Evolutionary conservation across 2,329 filamentous ascomycete genomes (phyloP), one percentile per base, ranked within the genome.

Genomic region (Xylaria digitata): DNA sequence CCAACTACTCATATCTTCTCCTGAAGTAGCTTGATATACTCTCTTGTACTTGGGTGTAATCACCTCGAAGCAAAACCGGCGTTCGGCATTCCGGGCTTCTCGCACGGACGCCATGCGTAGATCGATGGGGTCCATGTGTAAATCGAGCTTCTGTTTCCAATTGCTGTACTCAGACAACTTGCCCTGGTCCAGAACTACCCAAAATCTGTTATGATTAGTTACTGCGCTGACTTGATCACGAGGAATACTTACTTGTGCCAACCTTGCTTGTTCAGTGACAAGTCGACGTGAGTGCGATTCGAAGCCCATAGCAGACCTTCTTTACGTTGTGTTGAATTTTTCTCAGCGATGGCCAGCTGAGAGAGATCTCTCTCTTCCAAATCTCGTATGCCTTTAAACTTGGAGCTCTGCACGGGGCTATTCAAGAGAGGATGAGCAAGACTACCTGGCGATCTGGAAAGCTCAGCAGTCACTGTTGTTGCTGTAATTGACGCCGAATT

Each of bases 81-180:
- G 88, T 75, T 99, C 96, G 1, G 94, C 93, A 78, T 96, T 97
- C 26, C 96, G 90, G 46, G 96, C 95, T 81, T 99, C 96, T 64
- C 96, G 89, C 17, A 99, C 96, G 17, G 96, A 98, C 9, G 96
- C 96, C 89, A 98, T 96, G 42, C 96, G 92, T 52, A 99, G 84
- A 78, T 99, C 96, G 71, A 99, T 98, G 0, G 96, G 96, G 1
- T 98, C 96, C 89, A 97, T 98, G 78, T 99, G 96, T 30, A 98
- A 84, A 79, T 99, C 96, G 26, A 99, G 87, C 78, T 89, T 95
- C 78, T 99, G 93, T 80, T 99, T 99, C 96, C 96, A 99, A 78
- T 99, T 98, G 78, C 94, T 97, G 80, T 99, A 99, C 77, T 99
- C 96, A 1, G 95, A 97, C 17, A 99, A 85, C 78, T 96, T 97